These are phyloP conservation scores for Elaeagnus macrophylla DNA, from an alignment of 306 rosid species.

Conservation along the genomic window DNA sequence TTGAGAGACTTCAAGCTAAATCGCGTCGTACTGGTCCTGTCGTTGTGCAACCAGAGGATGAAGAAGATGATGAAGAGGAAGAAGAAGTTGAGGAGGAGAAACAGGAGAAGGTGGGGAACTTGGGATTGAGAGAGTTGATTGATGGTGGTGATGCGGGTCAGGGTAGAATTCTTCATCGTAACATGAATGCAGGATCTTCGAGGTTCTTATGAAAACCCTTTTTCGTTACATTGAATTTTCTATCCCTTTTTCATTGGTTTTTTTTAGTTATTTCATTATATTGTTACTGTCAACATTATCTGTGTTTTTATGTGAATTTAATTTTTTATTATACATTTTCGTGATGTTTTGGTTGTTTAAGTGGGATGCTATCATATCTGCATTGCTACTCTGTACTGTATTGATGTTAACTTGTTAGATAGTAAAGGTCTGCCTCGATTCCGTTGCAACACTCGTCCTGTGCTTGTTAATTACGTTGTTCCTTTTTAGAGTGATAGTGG, in stretches of 20 bases:
- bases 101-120: constrained; percentile 32
- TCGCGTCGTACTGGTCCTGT: constrained; percentile 5
- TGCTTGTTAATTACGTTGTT: too few species aligned
- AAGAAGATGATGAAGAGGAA: constrained; percentile 18
- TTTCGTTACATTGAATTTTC: too few species aligned
- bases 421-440: too few species aligned
- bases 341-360: too few species aligned
- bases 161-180: constrained; percentile 76
- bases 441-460: too few species aligned
- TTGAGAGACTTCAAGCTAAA: constrained; percentile 46
- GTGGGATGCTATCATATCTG: too few species aligned
- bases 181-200: constrained; percentile 51
- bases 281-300: neutral
- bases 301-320: neutral
- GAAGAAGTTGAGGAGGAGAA: constrained; percentile 9
- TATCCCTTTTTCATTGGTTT: neutral
- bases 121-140: constrained; percentile 74
- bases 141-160: constrained; percentile 40
- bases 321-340: too few species aligned
- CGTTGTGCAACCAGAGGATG: constrained; percentile 10
- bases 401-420: too few species aligned
- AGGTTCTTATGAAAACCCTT: constrained; percentile 34
- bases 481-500: too few species aligned
- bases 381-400: too few species aligned
- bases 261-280: neutral